A percentile compares a stretch with the other conserved stretches of the same genome.
These are phyloP conservation scores for Metschnikowia noctiluminum DNA, from an alignment of 805 yeast genomes.

Conservation along the genomic window DNA sequence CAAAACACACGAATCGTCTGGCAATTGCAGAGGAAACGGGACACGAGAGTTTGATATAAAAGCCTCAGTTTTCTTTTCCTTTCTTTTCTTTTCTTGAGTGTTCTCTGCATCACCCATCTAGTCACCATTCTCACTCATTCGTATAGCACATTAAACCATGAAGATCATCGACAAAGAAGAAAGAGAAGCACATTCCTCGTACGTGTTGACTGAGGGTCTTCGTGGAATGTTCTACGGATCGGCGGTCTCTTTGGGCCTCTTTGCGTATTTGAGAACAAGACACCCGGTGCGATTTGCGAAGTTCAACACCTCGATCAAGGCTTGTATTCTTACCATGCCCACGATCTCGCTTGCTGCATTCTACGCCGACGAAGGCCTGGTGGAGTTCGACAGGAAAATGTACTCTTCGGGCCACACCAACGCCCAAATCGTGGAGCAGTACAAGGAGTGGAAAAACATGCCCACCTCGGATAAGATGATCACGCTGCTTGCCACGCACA, in stretches of 20 bases:
- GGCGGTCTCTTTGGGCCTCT: constrained; percentile 30
- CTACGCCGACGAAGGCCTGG: constrained; percentile 44
- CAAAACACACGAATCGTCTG: no score
- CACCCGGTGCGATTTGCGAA: constrained; percentile 32
- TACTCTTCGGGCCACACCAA: constrained; percentile 30
- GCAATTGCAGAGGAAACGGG: no score
- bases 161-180: constrained; percentile 37
- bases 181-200: constrained; percentile 36
- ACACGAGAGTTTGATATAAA: no score
- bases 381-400: constrained; percentile 40
- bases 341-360: constrained; percentile 37
- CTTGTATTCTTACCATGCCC: constrained; percentile 39
- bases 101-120: not conserved
- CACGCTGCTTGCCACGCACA: constrained; percentile 28
- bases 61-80: no score
- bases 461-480: constrained; percentile 29
- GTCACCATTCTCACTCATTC: not conserved
- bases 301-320: constrained; percentile 38
- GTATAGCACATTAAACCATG: constrained; percentile 19
- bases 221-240: constrained; percentile 40
- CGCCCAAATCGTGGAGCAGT: constrained; percentile 32
- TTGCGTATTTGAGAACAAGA: constrained; percentile 28
- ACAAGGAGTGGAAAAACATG: constrained; percentile 32
- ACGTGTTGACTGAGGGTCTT: constrained; percentile 34
- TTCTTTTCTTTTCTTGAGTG: no score